Base-by-base conservation (phyloP, 768 basidiomycete species). In the Tylopilus sp. region DNA sequence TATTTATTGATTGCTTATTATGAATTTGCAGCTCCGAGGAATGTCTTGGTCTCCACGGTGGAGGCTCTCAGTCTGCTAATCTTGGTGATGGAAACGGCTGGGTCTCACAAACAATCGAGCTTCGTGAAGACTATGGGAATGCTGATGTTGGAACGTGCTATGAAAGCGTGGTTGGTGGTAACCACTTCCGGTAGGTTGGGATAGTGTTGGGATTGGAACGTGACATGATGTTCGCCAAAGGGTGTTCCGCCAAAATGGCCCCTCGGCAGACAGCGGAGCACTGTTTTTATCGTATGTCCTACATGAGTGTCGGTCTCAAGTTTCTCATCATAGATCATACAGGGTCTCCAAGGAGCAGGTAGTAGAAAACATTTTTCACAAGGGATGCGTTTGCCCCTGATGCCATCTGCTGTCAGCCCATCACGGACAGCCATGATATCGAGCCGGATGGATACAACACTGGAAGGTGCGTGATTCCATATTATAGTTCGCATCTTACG, bases 231-330 rank as follows among this genome's bases (percentile, higher is more conserved):
- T 4, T 41, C 24, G 5, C 26, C 16, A 4, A 40, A 61, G 82
- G 12, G 72, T 82, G 14, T 85, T 64, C 63, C 76, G 76, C 26
- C 84, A 87, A 66, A 81, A 85, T 55, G 84, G 84, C 0, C 60
- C 78, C 1, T 25, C 26, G 19, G 84, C 85, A 3, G 45, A 73
- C 47, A 78, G 68, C 26, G 72, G 73, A 1, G 75, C 77, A 2
- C 68, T 86, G 21, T 87, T 87, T 69, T 71, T 83, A 19, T 81
- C 79, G 79, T 51, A 22, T 17, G 50, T 51, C 42, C 25, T 22
- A 8, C 19, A 1, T 33, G 19, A 2, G 6, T 21, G 6, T 25
- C n/a, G 0, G 3, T 7, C 34, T 44, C 36, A 16, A 22, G 26
- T 44, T 8, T 12, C 6, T 48, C 22, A 36, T 36, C 36, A 34